These are phyloP conservation scores for Tolypocladium amazonense DNA, from an alignment of 2,329 filamentous ascomycete genomes.

Conservation along the genomic window DNA sequence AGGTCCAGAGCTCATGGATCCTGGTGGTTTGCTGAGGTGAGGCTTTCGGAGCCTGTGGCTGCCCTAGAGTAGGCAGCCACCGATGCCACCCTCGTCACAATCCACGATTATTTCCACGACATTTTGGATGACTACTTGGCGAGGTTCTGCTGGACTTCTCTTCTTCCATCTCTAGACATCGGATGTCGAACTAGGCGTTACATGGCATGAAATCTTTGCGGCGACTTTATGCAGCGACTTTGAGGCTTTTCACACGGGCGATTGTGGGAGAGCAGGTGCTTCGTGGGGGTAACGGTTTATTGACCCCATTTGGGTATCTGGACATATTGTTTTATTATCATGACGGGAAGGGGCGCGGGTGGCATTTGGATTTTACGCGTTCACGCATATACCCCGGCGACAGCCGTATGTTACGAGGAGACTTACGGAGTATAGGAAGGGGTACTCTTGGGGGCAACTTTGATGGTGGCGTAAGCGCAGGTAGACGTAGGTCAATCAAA, in stretches of 20 bases:
- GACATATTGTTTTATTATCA: background rate
- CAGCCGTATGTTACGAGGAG: background rate
- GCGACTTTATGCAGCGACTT: background rate
- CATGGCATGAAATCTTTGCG: background rate
- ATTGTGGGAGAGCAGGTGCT: background rate
- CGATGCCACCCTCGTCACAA: background rate
- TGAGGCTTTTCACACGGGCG: background rate
- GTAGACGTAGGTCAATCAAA: background rate
- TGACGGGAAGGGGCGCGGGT: background rate
- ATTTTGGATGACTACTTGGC: background rate
- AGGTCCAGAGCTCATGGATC: constrained; percentile 25
- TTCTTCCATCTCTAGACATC: background rate
- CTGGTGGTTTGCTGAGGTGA: constrained; percentile 28
- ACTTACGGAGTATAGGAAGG: no score
- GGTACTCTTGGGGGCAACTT: background rate
- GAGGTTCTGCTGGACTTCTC: background rate
- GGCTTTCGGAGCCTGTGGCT: background rate
- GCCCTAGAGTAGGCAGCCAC: background rate
- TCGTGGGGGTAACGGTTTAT: no score
- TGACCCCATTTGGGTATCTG: background rate
- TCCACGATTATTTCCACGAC: background rate
- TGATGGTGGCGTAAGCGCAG: background rate
- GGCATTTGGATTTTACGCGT: background rate
- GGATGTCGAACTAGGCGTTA: background rate
- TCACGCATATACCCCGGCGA: background rate